Percentiles rank a stretch among this genome's conserved stretches.
phyloP scores from a whole-genome alignment of 2,329 filamentous ascomycete genomes.

The Tothia fuscella region DNA sequence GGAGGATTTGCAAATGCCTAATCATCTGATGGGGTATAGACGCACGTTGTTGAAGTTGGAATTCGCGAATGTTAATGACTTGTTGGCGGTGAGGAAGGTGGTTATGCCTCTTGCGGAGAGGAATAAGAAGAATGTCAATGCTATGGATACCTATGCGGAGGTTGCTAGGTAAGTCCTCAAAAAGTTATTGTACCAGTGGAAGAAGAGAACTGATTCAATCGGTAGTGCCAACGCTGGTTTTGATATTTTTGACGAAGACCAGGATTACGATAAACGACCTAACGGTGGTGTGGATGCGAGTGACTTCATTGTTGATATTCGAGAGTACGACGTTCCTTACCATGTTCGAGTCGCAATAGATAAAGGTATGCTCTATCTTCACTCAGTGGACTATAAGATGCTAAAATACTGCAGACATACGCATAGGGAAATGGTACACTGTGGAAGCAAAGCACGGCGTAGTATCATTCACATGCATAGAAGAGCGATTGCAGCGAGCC shows the following conservation, averaged over 20 bases:
- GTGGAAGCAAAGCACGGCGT: constrained; percentile 88
- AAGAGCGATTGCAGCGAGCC: constrained; percentile 77
- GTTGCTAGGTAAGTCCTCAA: constrained; percentile 60
- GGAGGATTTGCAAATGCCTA: constrained; percentile 89
- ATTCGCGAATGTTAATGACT: constrained; percentile 77
- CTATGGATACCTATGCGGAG: constrained; percentile 97
- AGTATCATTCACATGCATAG: constrained; percentile 71
- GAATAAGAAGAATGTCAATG: constrained; percentile 91
- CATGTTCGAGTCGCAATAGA: constrained; percentile 98
- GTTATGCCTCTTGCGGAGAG: constrained; percentile 88
- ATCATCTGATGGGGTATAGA: constrained; percentile 84
- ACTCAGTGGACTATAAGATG: not conserved
- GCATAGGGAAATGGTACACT: constrained; percentile 93
- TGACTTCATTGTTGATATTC: constrained; percentile 95
- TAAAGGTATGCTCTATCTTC: constrained; percentile 43
- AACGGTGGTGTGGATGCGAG: constrained; percentile 78
- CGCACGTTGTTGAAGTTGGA: constrained; percentile 76
- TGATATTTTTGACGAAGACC: constrained; percentile 89
- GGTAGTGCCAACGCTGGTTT: constrained; percentile 66
- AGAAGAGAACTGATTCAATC: constrained; percentile 13
- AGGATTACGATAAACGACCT: constrained; percentile 67
- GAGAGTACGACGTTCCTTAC: constrained; percentile 98
- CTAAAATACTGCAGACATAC: constrained; percentile 53
- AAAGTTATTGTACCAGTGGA: not conserved
- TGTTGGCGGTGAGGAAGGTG: constrained; percentile 72